Evolutionary conservation across 208 protist species (phyloP), one percentile per base, ranked within the genome.

Genomic region (Crithidia thermophila): DNA sequence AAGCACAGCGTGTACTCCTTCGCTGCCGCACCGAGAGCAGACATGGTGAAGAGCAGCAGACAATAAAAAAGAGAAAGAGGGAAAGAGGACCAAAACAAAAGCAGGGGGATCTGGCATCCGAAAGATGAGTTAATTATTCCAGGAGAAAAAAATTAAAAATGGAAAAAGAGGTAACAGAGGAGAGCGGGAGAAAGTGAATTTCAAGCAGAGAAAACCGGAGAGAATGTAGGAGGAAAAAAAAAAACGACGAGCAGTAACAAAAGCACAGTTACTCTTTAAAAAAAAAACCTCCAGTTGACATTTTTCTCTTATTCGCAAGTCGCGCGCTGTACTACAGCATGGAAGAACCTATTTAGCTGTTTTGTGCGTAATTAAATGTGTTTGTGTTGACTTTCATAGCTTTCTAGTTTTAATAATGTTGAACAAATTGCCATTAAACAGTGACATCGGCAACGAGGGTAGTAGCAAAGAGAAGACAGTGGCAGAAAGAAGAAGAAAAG

Each of bases 1-100:
- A 60, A 60, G 37, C 53, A 60, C 53, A 60, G 25, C 36, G 37
- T 60, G 53, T 63, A 57, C 30, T 52, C 34, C 31, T 53, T 64
- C 18, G 18, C 37, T 3, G 21, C 21, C 0, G 33, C 16, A 16
- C 20, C 13, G 21, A 36, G 4, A 10, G 39, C 27, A 21, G 76
- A 33, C 43, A 37, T 20, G 27, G 42, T 39, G 36, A 6, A 47
- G n/a, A n/a, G n/a, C n/a, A n/a, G n/a, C n/a, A 18, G n/a, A 16
- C 39, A 3, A 30, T 1, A 42, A 45, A 34, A 36, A n/a, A 58
- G 25, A 61, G 23, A 28, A n/a, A 39, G 23, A 42, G 21, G 40
- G 36, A 33, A 46, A 61, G 50, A 40, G 9, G 20, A 56, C 16
- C 14, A 40, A 16, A 67, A 21, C 9, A 36, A 46, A 36, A 25